Base-by-base conservation (phyloP, 2,329 filamentous ascomycete genomes). In the Periconia macrospinosa region DNA sequence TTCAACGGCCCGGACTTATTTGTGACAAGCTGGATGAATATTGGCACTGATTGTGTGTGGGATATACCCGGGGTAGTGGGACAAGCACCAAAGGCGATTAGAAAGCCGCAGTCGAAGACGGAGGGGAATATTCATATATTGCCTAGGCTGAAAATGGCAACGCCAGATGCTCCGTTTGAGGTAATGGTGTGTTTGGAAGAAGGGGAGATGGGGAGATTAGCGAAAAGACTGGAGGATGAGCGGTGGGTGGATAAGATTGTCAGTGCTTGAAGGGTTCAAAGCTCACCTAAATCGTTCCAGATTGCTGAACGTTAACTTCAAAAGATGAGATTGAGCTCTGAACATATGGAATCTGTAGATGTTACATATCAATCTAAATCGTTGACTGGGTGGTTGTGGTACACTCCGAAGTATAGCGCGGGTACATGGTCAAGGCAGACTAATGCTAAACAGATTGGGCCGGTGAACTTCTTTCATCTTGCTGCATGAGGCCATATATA, bases 21-120 rank as follows among this genome's bases (percentile, higher is more conserved):
- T 33, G 59, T 69, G n/a, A 67, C 66, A 1, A 66, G 59, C 20
- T 70, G 66, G 67, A 55, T 60, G 50, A 45, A 68, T 30, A 63
- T 68, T 23, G 62, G 62, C 2, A 61, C 56, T 1, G 61, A 67
- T 11, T 43, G 47, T 18, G 43, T 52, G 9, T 70, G 67, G 67
- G 40, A 47, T n/a, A 37, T 20, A 8, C 65, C 66, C 2, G 66
- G 67, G 0, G 61, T 62, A 10, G 30, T 49, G 6, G 44, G 15
- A 13, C 45, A 49, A 14, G 55, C 52, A 35, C 61, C 65, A 1
- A 52, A 53, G 30, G 64, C 59, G 8, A 60, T 70, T 6, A 49
- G 66, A 6, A 57, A 60, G 17, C 59, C 60, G n/a, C 54, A 55
- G 13, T 61, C 55, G 46, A 50, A 46, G 11, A 55, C 52, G 33